Evolutionary conservation across 2,329 filamentous ascomycete species (phyloP).

Genomic region (Calonectria multiphialidica): DNA sequence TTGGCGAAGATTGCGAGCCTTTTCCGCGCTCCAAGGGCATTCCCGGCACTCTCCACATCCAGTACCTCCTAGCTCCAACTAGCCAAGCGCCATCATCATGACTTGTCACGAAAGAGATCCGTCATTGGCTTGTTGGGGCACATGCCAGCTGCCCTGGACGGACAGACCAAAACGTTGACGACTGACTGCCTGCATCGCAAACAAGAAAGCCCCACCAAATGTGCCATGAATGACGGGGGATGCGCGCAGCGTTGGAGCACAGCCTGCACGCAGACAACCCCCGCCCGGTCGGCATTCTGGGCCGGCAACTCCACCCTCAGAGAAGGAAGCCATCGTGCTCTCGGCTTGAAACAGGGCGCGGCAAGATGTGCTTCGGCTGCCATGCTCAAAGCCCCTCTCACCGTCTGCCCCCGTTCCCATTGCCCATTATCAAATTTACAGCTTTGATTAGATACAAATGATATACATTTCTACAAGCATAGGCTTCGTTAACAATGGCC

Average conservation of each 20-base stretch:
- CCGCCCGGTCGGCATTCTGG: not conserved
- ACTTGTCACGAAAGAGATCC: not conserved
- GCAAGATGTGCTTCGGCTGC: not conserved
- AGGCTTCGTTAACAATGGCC: not conserved
- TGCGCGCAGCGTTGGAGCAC: not conserved
- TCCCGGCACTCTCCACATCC: constrained; percentile 19
- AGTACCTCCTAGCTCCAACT: constrained; percentile 6
- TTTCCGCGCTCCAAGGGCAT: constrained; percentile 11
- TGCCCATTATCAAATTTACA: not conserved
- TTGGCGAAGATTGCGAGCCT: constrained; percentile 6
- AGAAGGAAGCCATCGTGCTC: not conserved
- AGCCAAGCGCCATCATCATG: constrained; percentile 20
- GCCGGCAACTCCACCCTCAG: constrained; percentile 6
- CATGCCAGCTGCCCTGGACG: not conserved
- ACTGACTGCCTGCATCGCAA: constrained; percentile 10
- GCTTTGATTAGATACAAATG: too few relatives aligned
- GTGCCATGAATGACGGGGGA: not conserved
- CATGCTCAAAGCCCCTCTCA: not conserved
- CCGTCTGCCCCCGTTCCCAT: not conserved
- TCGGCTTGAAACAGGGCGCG: not conserved
- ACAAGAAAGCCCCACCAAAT: constrained; percentile 5
- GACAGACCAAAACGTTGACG: not conserved
- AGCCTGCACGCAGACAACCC: constrained; percentile 7
- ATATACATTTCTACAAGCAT: not conserved
- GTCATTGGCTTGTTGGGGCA: constrained; percentile 15